Evolutionary conservation across 2,329 filamentous ascomycete genomes (phyloP).

Genomic region (Botrytis sinoallii): DNA sequence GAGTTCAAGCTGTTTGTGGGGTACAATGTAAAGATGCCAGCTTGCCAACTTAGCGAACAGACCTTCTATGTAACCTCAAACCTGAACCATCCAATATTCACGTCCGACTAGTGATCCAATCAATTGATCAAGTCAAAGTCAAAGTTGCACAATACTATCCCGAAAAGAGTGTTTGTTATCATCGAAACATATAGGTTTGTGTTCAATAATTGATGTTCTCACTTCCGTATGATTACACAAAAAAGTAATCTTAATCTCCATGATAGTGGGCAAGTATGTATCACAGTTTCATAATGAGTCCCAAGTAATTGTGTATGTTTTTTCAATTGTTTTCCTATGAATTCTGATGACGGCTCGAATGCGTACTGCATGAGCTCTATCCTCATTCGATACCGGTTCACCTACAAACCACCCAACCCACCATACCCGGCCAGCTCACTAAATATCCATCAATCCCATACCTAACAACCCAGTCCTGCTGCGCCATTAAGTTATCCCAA

Average conservation of each 20-base stretch:
- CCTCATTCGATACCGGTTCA: background rate
- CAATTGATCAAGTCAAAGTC: background rate
- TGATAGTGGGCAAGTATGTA: background rate
- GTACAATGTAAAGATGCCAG: conserved; percentile 28
- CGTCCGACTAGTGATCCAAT: background rate
- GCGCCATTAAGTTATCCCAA: conserved; percentile 25
- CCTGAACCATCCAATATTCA: conserved; percentile 3
- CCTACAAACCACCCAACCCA: background rate
- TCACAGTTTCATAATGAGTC: conserved; percentile 2
- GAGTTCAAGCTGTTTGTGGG: conserved; percentile 14
- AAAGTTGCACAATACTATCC: background rate
- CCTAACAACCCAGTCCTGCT: conserved; percentile 31
- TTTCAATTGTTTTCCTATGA: background rate
- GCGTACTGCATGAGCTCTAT: conserved; percentile 16
- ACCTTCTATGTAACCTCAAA: background rate
- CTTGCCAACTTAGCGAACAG: conserved; percentile 24
- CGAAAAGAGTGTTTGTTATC: background rate
- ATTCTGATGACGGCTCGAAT: conserved; percentile 14
- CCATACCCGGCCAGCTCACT: background rate
- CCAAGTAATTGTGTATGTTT: background rate
- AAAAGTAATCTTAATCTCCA: background rate
- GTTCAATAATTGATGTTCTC: background rate
- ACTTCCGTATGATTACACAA: background rate
- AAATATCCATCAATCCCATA: background rate
- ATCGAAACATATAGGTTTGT: background rate